phyloP scores from a whole-genome alignment of 179 eudicot genomes.

The Silene noctiflora region DNA sequence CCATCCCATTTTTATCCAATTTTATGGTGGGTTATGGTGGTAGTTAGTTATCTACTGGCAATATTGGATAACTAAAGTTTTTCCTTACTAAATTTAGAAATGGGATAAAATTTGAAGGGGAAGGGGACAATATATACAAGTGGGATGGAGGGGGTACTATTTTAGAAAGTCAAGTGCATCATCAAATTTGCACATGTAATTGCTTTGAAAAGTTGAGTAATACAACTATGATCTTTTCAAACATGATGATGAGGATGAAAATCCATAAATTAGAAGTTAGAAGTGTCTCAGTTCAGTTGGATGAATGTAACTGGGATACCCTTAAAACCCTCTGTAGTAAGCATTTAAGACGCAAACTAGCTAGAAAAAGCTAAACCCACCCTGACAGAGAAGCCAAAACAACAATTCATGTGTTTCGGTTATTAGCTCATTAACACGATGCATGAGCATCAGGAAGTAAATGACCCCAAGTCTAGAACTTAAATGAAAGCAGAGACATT shows the following conservation, averaged over 20 bases:
- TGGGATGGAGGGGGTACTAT: too few species aligned
- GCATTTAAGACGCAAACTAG: neutral
- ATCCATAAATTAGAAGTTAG: neutral
- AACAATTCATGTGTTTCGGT: neutral
- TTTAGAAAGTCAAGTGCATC: too few species aligned
- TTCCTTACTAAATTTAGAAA: too few species aligned
- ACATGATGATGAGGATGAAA: neutral
- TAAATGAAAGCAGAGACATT: neutral
- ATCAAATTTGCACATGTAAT: too few species aligned
- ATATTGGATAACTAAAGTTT: too few species aligned
- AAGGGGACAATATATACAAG: too few species aligned
- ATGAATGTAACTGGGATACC: neutral
- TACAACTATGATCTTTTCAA: too few species aligned
- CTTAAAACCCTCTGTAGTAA: neutral
- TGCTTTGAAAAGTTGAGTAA: too few species aligned
- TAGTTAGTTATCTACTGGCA: too few species aligned
- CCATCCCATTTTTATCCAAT: too few species aligned
- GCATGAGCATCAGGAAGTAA: constrained; percentile 1
- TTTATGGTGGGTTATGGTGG: too few species aligned
- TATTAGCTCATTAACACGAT: neutral
- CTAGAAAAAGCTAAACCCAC: neutral
- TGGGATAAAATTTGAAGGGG: too few species aligned
- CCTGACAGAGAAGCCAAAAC: neutral
- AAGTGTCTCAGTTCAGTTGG: neutral
- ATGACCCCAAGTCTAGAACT: constrained; percentile 8